These are phyloP conservation scores for Daldinia grandis DNA, from an alignment of 495 filamentous ascomycete species.

Conservation along the genomic window DNA sequence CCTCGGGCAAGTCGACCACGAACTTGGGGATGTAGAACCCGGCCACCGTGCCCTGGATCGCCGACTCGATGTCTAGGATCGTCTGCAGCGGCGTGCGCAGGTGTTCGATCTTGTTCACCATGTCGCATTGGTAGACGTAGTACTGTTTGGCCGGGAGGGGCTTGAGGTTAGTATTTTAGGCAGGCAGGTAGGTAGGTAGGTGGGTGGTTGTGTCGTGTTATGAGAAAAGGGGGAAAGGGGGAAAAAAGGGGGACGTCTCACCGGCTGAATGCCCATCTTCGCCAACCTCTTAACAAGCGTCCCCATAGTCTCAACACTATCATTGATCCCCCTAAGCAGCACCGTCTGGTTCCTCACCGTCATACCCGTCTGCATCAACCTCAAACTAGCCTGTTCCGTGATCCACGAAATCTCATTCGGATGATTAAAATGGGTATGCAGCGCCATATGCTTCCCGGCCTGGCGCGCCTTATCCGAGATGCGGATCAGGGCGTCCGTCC, in stretches of 20 bases:
- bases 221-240: too few species aligned
- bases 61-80: constrained; percentile 62
- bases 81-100: constrained; percentile 66
- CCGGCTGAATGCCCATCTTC: constrained; percentile 62
- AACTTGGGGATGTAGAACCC: constrained; percentile 68
- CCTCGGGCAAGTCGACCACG: constrained; percentile 68
- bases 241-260: constrained; percentile 4
- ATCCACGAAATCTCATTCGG: constrained; percentile 68
- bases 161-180: too few species aligned
- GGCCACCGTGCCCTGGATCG: constrained; percentile 64
- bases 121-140: constrained; percentile 68
- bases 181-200: too few species aligned
- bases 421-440: constrained; percentile 72
- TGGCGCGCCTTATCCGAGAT: constrained; percentile 56
- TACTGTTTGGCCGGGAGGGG: constrained; percentile 48
- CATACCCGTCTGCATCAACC: constrained; percentile 59
- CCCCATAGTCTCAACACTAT: constrained; percentile 60
- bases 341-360: constrained; percentile 63
- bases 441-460: constrained; percentile 64
- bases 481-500: constrained; percentile 59
- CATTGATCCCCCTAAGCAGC: constrained; percentile 64
- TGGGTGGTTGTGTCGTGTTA: too few species aligned
- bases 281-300: constrained; percentile 60
- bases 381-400: constrained; percentile 58
- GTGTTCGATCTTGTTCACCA: constrained; percentile 65